These are phyloP conservation scores for Tolypocladium endophyticum DNA, from an alignment of 2,329 filamentous ascomycete genomes.

Conservation along the genomic window DNA sequence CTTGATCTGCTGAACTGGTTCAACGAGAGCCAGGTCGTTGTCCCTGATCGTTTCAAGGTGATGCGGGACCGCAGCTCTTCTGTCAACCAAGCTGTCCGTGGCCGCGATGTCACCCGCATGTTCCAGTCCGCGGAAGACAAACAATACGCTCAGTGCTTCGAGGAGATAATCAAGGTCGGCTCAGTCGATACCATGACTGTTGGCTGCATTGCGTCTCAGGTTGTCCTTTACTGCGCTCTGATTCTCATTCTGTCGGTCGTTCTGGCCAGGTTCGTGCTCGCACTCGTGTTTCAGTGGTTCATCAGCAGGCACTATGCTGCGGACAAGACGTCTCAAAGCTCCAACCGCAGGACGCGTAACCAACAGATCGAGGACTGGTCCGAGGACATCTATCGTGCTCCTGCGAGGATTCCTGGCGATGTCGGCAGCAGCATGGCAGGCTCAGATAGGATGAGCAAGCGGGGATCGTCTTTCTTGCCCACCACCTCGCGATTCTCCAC, in stretches of 20 bases:
- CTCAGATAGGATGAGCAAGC: constrained; percentile 66
- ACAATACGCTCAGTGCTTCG: constrained; percentile 73
- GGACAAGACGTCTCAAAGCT: constrained; percentile 71
- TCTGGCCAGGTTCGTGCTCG: constrained; percentile 73
- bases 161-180: constrained; percentile 91
- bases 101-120: constrained; percentile 79
- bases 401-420: constrained; percentile 69
- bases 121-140: constrained; percentile 75
- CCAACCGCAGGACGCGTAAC: constrained; percentile 73
- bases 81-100: constrained; percentile 55
- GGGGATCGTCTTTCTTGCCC: constrained; percentile 74
- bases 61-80: constrained; percentile 57
- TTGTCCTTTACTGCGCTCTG: constrained; percentile 89
- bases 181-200: constrained; percentile 93
- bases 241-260: constrained; percentile 90
- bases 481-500: constrained; percentile 92
- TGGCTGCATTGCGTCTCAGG: constrained; percentile 93
- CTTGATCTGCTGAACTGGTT: constrained; percentile 85
- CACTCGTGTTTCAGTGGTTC: constrained; percentile 93
- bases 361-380: constrained; percentile 97
- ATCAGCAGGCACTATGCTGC: constrained; percentile 78
- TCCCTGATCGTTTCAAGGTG: constrained; percentile 69
- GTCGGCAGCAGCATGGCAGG: constrained; percentile 52
- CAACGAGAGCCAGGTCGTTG: constrained; percentile 66
- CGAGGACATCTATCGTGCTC: constrained; percentile 91